Evolutionary conservation across 2,329 filamentous ascomycete species (phyloP), one percentile per base, ranked within the genome.

Genomic region (Clonostachys chloroleuca): DNA sequence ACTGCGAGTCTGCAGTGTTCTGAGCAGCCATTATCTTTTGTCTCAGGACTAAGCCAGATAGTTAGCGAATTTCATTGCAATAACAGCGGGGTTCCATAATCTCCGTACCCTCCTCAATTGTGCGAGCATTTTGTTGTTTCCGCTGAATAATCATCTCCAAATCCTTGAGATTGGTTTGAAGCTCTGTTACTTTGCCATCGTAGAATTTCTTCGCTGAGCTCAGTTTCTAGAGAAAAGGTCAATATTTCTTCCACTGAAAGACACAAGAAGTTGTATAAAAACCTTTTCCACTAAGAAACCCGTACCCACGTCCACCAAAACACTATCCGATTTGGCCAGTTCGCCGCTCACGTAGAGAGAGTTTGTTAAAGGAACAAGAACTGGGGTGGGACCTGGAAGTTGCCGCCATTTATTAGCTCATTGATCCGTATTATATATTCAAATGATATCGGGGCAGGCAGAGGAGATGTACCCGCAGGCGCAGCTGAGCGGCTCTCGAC

Each of bases 201-300:
- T 83, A 83, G 57, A 82, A 83, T 40, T 74, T 64, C 43, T 73
- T 66, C 2, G 80, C 79, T 39, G 75, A 75, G 56, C 75, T 74
- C 40, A 74, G 63, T 46, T 74, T 72, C 77, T 81, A 51, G n/a
- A 45, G 36, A 39, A 18, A n/a, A 39, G 12, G 36, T 18, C 36
- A 39, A 18, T n/a, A 9, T 8, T n/a, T 39, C 36, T 10, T 8
- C 8, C 14, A 3, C 12, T n/a, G 12, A 39, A 39, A 18, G 7
- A 6, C 10, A n/a, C 7, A 39, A 39, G 36, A 3, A 24, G 20
- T 20, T 14, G 40, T 7, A 10, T 17, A 20, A 53, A 20, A 46
- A 87, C 86, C 81, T 99, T 99, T 70, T 97, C 92, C 46, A 97
- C 85, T 61, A 91, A 92, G 65, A 95, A 97, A 0, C 92, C 92